Evolutionary conservation across 495 filamentous ascomycete species (phyloP).

Genomic region (Stereocaulon alpinum): DNA sequence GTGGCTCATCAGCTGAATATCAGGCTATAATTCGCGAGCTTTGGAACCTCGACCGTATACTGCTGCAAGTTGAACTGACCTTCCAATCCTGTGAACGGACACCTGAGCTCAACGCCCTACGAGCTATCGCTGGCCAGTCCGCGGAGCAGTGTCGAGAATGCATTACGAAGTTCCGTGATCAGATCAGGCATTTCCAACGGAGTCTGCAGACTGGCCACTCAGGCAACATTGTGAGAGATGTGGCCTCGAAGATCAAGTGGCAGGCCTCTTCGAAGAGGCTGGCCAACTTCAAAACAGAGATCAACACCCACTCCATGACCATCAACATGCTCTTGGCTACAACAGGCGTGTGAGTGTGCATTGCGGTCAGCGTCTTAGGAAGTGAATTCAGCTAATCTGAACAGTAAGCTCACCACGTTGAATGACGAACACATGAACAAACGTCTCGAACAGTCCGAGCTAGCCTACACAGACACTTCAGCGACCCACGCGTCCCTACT

Average conservation of each 20-base stretch:
- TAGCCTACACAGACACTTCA: constrained; percentile 2
- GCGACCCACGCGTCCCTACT: background rate
- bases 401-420: constrained; percentile 2
- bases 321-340: constrained; percentile 9
- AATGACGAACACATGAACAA: constrained; percentile 15
- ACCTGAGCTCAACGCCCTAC: constrained; percentile 13
- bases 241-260: constrained; percentile 15
- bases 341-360: background rate
- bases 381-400: background rate
- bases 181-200: constrained; percentile 8
- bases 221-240: constrained; percentile 13
- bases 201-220: constrained; percentile 3
- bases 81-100: constrained; percentile 10
- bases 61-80: constrained; percentile 23
- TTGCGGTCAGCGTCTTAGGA: no score
- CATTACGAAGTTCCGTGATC: constrained; percentile 3
- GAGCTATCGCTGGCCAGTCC: constrained; percentile 11
- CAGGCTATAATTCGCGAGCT: constrained; percentile 24
- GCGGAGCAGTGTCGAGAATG: constrained; percentile 4
- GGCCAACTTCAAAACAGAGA: constrained; percentile 5
- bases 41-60: constrained; percentile 20
- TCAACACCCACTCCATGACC: background rate
- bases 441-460: background rate
- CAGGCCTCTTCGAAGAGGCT: background rate
- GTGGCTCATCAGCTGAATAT: constrained; percentile 25